Evolutionary conservation across 805 yeast genomes (phyloP).

Genomic region (Tetrapisispora fleetii): DNA sequence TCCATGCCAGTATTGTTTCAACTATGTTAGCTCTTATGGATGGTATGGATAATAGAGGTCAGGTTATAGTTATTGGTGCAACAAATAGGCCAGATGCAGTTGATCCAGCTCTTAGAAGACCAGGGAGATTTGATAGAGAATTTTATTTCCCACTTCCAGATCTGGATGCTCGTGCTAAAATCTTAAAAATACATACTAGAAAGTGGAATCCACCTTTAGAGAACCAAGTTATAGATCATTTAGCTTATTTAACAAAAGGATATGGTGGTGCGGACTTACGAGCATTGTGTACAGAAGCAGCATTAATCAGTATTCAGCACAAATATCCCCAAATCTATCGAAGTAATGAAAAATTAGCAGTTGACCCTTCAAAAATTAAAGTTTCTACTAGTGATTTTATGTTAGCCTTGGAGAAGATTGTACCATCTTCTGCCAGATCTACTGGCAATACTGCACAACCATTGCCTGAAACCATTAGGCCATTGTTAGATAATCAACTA

Average conservation of each 20-base stretch:
- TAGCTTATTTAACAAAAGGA: slow-evolving; percentile 82
- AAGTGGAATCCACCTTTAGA: slow-evolving; percentile 77
- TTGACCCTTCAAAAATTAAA: slow-evolving; percentile 59
- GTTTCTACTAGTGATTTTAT: slow-evolving; percentile 80
- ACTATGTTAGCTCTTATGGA: slow-evolving; percentile 94
- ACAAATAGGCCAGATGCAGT: slow-evolving; percentile 96
- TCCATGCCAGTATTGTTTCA: slow-evolving; percentile 94
- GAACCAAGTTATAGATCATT: slow-evolving; percentile 45
- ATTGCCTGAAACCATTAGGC: slow-evolving; percentile 59
- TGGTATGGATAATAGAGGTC: slow-evolving; percentile 98
- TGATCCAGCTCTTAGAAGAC: slow-evolving; percentile 96
- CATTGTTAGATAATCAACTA: slow-evolving; percentile 49
- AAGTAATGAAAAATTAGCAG: slow-evolving; percentile 58
- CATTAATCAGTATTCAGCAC: slow-evolving; percentile 82
- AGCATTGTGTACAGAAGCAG: slow-evolving; percentile 93
- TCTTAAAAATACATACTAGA: slow-evolving; percentile 74
- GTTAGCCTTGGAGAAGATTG: slow-evolving; percentile 72
- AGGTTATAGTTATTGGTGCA: slow-evolving; percentile 96
- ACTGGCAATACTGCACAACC: slow-evolving; percentile 67
- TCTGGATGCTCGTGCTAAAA: slow-evolving; percentile 62
- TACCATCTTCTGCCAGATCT: slow-evolving; percentile 88
- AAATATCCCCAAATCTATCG: slow-evolving; percentile 87
- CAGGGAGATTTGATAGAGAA: slow-evolving; percentile 95
- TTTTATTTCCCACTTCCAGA: slow-evolving; percentile 94
- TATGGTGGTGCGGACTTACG: slow-evolving; percentile 97